Evolutionary conservation across 2,329 filamentous ascomycete species (phyloP), one percentile per base, ranked within the genome.

Genomic region (Pseudocercospora fijiensis): DNA sequence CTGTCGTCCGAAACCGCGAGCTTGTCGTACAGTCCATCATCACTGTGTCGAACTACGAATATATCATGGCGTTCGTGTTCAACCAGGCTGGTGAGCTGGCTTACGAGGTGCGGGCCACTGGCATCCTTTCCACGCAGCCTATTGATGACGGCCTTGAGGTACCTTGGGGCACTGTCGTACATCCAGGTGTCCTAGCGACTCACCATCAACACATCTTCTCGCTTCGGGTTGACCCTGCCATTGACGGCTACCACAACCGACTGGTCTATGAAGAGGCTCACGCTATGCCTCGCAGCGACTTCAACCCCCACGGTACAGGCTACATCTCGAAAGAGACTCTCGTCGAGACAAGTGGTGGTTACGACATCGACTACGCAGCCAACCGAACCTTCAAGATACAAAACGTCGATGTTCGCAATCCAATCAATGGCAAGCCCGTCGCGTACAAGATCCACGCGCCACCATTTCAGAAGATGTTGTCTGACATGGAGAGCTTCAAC

Each of bases 201-300:
- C 87, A 89, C 73, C 88, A 91, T 68, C 88, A 91, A 73, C 88
- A 91, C 76, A 81, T 90, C 49, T 90, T 91, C 72, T 83, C 80
- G 24, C 76, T 86, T 47, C 82, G 88, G 0, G 84, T 90, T 56
- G 88, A 91, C 68, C 87, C 88, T 0, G 84, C 84, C 8, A 81
- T 89, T 43, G 86, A 89, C 67, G 77, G 81, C 22, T 78, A 83
- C 70, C 70, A 78, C 2, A 88, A 87, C 65, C 84, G 84, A 62
- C 76, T 75, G 22, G 74, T 84, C 7, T 76, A 81, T 57, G 83
- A 86, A 70, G 84, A 87, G 71, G 82, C 83, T 0, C 78, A 82
- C 37, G 74, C 81, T 0, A 77, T 82, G 1, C 79, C 81, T 1
- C 78, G 79, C 70, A 80, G 85, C 66, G 73, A 80, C 22, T 83